These are phyloP conservation scores for Omphalotus guepiniiformis DNA, from an alignment of 768 basidiomycete species.

Conservation along the genomic window DNA sequence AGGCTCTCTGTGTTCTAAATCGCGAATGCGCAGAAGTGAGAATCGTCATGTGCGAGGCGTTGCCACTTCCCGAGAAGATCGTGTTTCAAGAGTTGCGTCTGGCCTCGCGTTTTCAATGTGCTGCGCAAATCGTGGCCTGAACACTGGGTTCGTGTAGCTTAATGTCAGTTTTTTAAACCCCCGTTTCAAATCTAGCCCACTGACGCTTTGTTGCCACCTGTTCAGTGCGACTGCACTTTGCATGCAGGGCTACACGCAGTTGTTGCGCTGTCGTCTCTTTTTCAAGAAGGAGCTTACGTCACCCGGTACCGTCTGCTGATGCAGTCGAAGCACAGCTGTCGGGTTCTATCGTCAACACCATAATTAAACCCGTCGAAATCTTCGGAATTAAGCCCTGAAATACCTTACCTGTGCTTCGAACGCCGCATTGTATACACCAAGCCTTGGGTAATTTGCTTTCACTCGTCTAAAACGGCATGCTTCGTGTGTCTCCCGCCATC, in stretches of 20 bases:
- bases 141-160: no score
- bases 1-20: no score
- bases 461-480: not conserved
- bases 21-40: no score
- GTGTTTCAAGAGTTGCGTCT: conserved; percentile 1
- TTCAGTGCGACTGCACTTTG: no score
- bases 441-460: not conserved
- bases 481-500: conserved; percentile 2
- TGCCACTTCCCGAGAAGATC: no score
- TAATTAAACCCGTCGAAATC: conserved; percentile 1
- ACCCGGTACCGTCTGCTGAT: conserved; percentile 1
- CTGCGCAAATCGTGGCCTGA: conserved; percentile 6
- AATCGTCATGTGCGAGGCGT: no score
- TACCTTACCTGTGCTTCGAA: conserved; percentile 1
- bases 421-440: conserved; percentile 4
- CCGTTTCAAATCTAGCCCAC: not conserved
- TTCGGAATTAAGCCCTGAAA: not conserved
- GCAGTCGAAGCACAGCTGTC: not conserved
- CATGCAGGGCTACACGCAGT: conserved; percentile 3
- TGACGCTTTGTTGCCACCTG: not conserved
- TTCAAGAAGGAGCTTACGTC: conserved; percentile 5
- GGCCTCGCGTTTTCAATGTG: conserved; percentile 10
- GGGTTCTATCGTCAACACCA: not conserved
- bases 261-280: conserved; percentile 7
- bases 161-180: conserved; percentile 4